phyloP scores from a whole-genome alignment of 768 basidiomycete genomes.

The Auricularia heimuer region DNA sequence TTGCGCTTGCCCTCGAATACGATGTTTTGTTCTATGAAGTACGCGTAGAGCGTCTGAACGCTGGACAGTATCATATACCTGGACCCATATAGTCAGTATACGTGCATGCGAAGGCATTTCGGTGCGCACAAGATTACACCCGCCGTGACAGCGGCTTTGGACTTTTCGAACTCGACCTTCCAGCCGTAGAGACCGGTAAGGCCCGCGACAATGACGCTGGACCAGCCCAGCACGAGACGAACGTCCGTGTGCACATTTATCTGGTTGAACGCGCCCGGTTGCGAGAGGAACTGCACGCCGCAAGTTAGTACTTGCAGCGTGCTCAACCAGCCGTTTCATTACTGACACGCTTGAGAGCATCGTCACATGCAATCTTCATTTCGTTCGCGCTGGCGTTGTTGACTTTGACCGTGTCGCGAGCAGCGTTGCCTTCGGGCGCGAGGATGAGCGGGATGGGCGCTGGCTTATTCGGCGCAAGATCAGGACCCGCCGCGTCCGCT shows the following conservation, averaged over 20 bases:
- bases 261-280: constrained; percentile 76
- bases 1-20: constrained; percentile 88
- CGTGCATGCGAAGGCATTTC: not conserved
- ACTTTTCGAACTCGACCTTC: constrained; percentile 79
- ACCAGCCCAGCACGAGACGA: constrained; percentile 78
- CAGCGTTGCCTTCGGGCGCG: constrained; percentile 5
- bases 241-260: constrained; percentile 84
- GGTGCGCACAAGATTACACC: constrained; percentile 66
- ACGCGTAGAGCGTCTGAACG: constrained; percentile 71
- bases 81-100: constrained; percentile 10
- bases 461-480: not conserved
- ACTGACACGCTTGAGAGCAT: constrained; percentile 79
- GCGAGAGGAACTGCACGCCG: constrained; percentile 57
- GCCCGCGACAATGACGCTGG: constrained; percentile 70
- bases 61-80: constrained; percentile 71
- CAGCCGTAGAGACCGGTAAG: constrained; percentile 80
- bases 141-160: constrained; percentile 68
- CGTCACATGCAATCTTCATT: constrained; percentile 58
- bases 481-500: no score
- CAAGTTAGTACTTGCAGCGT: not conserved
- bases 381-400: constrained; percentile 43
- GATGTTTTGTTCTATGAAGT: constrained; percentile 72
- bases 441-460: not conserved
- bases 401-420: constrained; percentile 33
- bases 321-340: not conserved